Evolutionary conservation across 768 basidiomycete genomes (phyloP).

Genomic region (Lactifluus piperatus): DNA sequence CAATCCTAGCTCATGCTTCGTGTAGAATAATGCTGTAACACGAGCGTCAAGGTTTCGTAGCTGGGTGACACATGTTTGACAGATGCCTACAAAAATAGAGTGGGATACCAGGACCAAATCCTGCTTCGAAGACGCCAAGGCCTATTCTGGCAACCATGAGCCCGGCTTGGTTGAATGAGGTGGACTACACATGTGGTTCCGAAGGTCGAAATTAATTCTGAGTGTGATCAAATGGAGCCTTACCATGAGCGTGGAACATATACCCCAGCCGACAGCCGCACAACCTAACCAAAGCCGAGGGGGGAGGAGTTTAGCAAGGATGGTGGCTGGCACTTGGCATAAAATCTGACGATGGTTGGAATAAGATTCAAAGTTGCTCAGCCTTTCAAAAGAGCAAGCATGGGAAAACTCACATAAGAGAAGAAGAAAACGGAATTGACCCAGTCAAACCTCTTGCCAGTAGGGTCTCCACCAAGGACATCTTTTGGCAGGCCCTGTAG

Average conservation of each 20-base stretch:
- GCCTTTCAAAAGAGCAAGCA: not conserved
- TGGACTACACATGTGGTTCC: constrained; percentile 34
- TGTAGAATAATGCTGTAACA: constrained; percentile 63
- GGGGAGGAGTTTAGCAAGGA: constrained; percentile 57
- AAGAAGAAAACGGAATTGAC: constrained; percentile 71
- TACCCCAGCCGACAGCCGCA: constrained; percentile 64
- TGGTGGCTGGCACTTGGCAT: constrained; percentile 56
- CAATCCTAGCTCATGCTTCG: constrained; percentile 61
- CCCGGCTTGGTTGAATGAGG: constrained; percentile 51
- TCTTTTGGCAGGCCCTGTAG: constrained; percentile 62
- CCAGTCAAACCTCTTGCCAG: constrained; percentile 69
- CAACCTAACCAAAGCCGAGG: constrained; percentile 61
- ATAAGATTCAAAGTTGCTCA: not conserved
- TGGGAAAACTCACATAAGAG: constrained; percentile 47
- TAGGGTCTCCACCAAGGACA: constrained; percentile 55
- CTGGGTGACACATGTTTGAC: constrained; percentile 22
- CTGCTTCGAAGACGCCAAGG: constrained; percentile 72
- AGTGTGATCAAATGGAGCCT: not conserved
- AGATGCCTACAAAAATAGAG: constrained; percentile 55
- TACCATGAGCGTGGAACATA: constrained; percentile 67
- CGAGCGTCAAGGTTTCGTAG: not conserved
- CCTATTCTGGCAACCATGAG: constrained; percentile 49
- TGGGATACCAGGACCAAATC: constrained; percentile 69
- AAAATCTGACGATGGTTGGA: constrained; percentile 41
- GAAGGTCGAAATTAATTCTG: not conserved